These are phyloP conservation scores for Cystofilobasidium bisporidii DNA, from an alignment of 768 basidiomycete species.

Conservation along the genomic window DNA sequence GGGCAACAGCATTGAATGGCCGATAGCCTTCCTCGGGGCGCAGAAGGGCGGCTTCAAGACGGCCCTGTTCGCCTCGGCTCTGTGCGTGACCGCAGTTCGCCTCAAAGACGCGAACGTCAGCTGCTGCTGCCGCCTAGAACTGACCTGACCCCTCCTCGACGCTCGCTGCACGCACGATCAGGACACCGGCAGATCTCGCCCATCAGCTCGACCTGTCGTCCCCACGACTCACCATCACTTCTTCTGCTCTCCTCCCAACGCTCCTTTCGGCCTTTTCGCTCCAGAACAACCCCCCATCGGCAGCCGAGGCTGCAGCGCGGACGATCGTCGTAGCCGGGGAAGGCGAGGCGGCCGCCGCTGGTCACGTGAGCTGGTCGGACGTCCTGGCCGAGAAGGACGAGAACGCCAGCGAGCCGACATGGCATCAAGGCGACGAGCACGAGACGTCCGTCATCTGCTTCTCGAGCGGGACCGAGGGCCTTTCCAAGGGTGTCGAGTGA, in stretches of 20 bases:
- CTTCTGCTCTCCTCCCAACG: constrained; percentile 12
- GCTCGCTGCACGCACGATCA: background rate
- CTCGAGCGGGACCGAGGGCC: constrained; percentile 38
- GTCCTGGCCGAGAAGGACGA: background rate
- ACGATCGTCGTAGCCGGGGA: background rate
- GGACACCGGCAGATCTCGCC: constrained; percentile 18
- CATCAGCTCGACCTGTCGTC: constrained; percentile 18
- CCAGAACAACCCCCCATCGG: background rate
- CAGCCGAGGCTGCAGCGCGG: background rate
- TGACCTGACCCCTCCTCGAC: too few species aligned
- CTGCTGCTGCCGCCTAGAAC: too few species aligned
- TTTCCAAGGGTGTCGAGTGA: constrained; percentile 38
- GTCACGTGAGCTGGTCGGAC: background rate
- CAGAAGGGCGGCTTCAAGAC: constrained; percentile 17
- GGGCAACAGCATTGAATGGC: constrained; percentile 22
- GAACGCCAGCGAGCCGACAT: background rate
- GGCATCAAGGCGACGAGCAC: constrained; percentile 29
- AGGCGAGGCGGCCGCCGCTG: background rate
- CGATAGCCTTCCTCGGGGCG: constrained; percentile 10
- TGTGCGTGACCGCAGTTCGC: constrained; percentile 13
- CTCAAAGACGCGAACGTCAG: too few species aligned
- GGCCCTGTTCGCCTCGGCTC: constrained; percentile 9
- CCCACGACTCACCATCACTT: constrained; percentile 11
- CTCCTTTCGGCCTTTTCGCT: constrained; percentile 8
- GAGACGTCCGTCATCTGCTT: constrained; percentile 39